Evolutionary conservation across 2,329 filamentous ascomycete species (phyloP).

Genomic region (Penicillium sclerotigenum): DNA sequence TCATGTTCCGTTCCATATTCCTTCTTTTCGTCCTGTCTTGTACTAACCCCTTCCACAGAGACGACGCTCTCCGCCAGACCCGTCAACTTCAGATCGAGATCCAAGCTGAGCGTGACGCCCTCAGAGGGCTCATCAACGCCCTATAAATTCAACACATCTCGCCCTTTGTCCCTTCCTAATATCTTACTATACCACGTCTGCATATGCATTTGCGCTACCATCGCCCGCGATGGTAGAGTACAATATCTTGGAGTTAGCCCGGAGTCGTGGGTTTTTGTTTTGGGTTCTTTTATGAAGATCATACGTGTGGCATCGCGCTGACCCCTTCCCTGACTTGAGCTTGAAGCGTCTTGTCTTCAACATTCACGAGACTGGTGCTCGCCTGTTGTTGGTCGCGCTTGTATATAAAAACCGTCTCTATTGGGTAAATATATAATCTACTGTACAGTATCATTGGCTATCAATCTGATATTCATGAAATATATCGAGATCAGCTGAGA

Average conservation of each 20-base stretch:
- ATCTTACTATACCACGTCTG: constrained; percentile 22
- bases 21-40: constrained; percentile 3
- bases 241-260: constrained; percentile 16
- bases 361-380: constrained; percentile 5
- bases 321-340: constrained; percentile 1
- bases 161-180: constrained; percentile 1
- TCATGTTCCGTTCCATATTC: neutral
- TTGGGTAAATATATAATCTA: constrained; percentile 16
- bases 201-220: constrained; percentile 20
- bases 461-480: neutral
- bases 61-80: constrained; percentile 70
- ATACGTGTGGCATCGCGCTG: constrained; percentile 14
- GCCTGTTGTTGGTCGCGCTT: constrained; percentile 10
- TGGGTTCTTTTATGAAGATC: constrained; percentile 7
- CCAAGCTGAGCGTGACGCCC: constrained; percentile 59
- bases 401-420: constrained; percentile 17
- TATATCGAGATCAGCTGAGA: neutral
- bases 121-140: constrained; percentile 49
- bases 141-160: constrained; percentile 1
- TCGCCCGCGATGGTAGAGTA: constrained; percentile 10
- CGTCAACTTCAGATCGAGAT: constrained; percentile 66
- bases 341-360: constrained; percentile 2
- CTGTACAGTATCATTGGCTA: constrained; percentile 16
- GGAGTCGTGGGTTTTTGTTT: constrained; percentile 6
- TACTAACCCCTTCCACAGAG: constrained; percentile 45